Percentiles rank a stretch among this genome's conserved stretches.
Evolutionary conservation across 768 basidiomycete species (phyloP).

Genomic region (Piloderma croceum): DNA sequence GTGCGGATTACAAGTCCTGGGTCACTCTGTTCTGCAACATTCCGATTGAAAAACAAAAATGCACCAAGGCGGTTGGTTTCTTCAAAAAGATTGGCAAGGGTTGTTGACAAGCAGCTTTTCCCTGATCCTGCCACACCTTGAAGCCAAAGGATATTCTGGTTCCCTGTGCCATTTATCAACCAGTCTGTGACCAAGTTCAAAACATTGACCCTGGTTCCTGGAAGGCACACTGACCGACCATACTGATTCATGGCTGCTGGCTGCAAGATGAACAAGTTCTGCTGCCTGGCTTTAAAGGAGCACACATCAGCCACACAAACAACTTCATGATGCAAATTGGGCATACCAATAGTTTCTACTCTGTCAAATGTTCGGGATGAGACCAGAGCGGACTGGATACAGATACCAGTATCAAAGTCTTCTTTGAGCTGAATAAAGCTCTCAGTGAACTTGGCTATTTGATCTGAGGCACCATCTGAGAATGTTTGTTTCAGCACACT

Average conservation of each 20-base stretch:
- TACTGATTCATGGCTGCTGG: constrained; percentile 26
- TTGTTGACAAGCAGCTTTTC: constrained; percentile 32
- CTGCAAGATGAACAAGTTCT: constrained; percentile 18
- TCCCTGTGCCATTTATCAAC: constrained; percentile 14
- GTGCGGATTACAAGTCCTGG: constrained; percentile 27
- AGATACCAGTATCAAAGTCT: constrained; percentile 20
- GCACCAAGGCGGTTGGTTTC: constrained; percentile 30
- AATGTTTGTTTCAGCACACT: neutral
- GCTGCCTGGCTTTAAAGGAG: neutral
- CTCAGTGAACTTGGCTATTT: constrained; percentile 16
- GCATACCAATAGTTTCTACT: constrained; percentile 20
- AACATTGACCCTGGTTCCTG: constrained; percentile 26
- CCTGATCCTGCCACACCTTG: constrained; percentile 28
- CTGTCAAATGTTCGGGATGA: constrained; percentile 25
- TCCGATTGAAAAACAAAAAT: constrained; percentile 30
- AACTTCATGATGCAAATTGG: neutral
- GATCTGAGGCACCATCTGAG: constrained; percentile 8
- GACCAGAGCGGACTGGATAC: constrained; percentile 19
- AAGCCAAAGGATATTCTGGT: constrained; percentile 24
- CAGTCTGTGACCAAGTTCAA: constrained; percentile 21
- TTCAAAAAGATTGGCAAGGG: constrained; percentile 29
- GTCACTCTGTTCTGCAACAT: constrained; percentile 23
- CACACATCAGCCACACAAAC: neutral
- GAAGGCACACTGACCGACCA: constrained; percentile 22
- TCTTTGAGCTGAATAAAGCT: constrained; percentile 20